These are phyloP conservation scores for Edaphochlamys debaryana DNA, from an alignment of 139 green algal genomes.

Conservation along the genomic window DNA sequence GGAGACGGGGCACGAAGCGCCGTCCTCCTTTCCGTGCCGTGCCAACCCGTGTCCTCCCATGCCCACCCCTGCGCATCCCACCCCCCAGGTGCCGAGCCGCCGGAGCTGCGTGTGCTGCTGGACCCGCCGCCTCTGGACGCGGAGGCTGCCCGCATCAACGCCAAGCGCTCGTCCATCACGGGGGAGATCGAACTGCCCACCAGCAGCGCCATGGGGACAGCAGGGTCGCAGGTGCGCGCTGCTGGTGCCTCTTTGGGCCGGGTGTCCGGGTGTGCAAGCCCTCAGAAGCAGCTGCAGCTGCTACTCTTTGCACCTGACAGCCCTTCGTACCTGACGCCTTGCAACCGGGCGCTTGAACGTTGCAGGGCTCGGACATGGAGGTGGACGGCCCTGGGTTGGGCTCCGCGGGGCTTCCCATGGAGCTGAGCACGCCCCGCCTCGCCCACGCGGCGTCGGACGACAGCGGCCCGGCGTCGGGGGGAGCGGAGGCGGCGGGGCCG, in stretches of 20 bases:
- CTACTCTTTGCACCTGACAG: too few species aligned
- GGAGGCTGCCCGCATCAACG: constrained; percentile 50
- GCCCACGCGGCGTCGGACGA: background rate
- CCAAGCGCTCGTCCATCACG: constrained; percentile 51
- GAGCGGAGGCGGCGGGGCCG: background rate
- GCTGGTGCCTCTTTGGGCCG: too few species aligned
- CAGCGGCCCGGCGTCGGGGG: too few species aligned
- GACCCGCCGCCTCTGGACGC: constrained; percentile 51
- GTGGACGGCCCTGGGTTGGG: background rate
- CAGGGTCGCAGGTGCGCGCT: too few species aligned
- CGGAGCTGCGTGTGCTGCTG: constrained; percentile 33
- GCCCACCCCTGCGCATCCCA: too few species aligned
- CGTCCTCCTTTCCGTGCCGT: too few species aligned
- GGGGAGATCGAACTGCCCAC: constrained; percentile 44
- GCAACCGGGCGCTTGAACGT: too few species aligned
- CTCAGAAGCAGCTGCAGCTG: too few species aligned
- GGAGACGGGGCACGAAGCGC: too few species aligned
- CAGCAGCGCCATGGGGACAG: background rate
- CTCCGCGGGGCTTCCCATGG: background rate
- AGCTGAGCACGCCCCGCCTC: background rate
- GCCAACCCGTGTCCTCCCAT: too few species aligned
- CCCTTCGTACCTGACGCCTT: too few species aligned
- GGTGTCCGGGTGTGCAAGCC: too few species aligned
- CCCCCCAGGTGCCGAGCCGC: constrained; percentile 49
- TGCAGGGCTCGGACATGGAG: constrained; percentile 31